phyloP scores from a whole-genome alignment of 495 filamentous ascomycete species.

The Neurospora tetraspora region DNA sequence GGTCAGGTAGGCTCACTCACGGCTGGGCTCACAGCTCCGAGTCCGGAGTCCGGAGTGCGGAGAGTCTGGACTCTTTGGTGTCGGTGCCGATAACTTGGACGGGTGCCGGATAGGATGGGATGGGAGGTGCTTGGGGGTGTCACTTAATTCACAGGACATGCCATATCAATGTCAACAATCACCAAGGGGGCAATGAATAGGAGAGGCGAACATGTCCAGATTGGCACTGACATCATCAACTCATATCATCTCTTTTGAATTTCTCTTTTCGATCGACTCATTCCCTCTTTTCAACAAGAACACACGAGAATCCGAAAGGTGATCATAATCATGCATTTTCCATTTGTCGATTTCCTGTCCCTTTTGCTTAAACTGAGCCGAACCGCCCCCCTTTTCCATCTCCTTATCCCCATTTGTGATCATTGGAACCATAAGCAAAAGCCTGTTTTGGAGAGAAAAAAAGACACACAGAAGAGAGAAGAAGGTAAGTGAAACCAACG shows the following conservation, averaged over 20 bases:
- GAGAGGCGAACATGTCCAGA: too few species aligned
- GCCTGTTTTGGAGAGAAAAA: background rate
- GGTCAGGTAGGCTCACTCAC: background rate
- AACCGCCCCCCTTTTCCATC: background rate
- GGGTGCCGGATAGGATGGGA: background rate
- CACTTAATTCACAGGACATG: too few species aligned
- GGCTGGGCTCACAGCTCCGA: background rate
- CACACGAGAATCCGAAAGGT: background rate
- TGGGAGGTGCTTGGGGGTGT: background rate
- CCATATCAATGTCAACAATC: too few species aligned
- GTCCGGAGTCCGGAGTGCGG: background rate
- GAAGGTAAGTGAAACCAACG: too few species aligned
- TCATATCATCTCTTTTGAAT: background rate
- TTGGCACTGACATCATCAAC: background rate
- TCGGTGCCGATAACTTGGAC: too few species aligned
- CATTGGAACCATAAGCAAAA: slow-evolving; percentile 2
- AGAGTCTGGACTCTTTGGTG: too few species aligned
- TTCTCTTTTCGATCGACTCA: background rate
- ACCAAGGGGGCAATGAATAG: too few species aligned
- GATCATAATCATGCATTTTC: background rate
- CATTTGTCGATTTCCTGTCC: background rate
- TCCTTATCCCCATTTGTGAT: background rate
- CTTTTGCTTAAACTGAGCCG: background rate
- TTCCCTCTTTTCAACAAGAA: background rate
- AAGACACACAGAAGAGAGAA: slow-evolving; percentile 1